Conservation (phyloP, 345 rosid genomes). For the Hevea brasiliensis region DNA sequence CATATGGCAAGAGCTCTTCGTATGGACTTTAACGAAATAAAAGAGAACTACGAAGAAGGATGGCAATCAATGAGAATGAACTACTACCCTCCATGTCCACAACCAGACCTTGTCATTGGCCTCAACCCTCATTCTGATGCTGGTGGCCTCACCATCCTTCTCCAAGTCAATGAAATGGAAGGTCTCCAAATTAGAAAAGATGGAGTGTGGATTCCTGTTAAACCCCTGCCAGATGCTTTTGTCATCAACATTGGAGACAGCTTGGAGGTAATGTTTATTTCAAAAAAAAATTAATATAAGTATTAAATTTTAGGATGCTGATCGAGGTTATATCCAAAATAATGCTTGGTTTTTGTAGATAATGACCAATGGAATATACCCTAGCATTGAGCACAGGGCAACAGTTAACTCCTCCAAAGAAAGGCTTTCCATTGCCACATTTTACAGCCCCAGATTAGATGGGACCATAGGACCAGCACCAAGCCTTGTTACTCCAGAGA, state of each 20-base stretch:
- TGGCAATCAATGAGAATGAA: constrained; percentile 27
- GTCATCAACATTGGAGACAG: constrained; percentile 29
- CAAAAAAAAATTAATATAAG: too few relatives aligned
- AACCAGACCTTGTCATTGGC: constrained; percentile 25
- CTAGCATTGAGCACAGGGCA: constrained; percentile 18
- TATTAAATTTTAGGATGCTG: too few relatives aligned
- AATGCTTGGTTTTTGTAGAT: neutral
- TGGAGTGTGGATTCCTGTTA: constrained; percentile 27
- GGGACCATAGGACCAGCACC: constrained; percentile 21
- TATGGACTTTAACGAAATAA: constrained; percentile 20
- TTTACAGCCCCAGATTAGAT: constrained; percentile 3
- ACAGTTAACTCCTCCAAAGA: constrained; percentile 14
- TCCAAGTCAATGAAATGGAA: constrained; percentile 24
- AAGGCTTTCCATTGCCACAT: constrained; percentile 11
- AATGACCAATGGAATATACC: constrained; percentile 18
- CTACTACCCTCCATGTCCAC: constrained; percentile 29
- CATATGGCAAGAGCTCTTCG: constrained; percentile 14
- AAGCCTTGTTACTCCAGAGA: constrained; percentile 7
- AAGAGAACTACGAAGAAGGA: constrained; percentile 10
- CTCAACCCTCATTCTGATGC: constrained; percentile 27
- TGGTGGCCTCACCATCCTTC: constrained; percentile 21
- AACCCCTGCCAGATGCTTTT: constrained; percentile 29
- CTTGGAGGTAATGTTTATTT: constrained; percentile 5
- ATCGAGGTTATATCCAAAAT: too few relatives aligned
- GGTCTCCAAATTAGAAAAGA: constrained; percentile 31